These are phyloP conservation scores for Erodium maritimum DNA, from an alignment of 345 rosid genomes.

Conservation along the genomic window DNA sequence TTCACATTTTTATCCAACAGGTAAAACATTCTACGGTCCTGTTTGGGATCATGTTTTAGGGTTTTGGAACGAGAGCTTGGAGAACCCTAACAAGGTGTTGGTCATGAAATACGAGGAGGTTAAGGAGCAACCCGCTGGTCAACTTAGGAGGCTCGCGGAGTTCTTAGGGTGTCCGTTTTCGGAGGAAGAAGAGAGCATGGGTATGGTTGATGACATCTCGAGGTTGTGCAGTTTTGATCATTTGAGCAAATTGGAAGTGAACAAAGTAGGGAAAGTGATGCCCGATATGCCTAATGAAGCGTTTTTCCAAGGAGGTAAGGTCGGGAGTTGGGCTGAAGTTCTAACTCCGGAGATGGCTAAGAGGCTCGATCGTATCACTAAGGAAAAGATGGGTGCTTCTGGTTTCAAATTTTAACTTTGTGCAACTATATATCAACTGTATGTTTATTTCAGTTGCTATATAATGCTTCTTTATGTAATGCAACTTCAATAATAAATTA, in stretches of 20 bases:
- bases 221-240: constrained; percentile 29
- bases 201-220: constrained; percentile 10
- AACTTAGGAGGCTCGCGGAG: constrained; percentile 20
- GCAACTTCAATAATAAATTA: no score
- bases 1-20: no score
- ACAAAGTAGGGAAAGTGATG: constrained; percentile 15
- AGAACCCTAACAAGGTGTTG: constrained; percentile 16
- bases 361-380: constrained; percentile 4
- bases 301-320: constrained; percentile 20
- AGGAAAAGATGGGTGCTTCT: constrained; percentile 5
- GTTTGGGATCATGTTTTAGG: constrained; percentile 26
- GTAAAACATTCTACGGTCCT: no score
- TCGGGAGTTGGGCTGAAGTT: constrained; percentile 8
- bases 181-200: constrained; percentile 10
- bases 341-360: constrained; percentile 10
- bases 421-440: no score
- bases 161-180: constrained; percentile 26
- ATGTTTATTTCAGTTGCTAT: no score
- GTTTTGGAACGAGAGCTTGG: constrained; percentile 23
- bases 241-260: constrained; percentile 17
- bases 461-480: no score
- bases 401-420: constrained; percentile 6
- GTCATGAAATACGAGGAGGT: constrained; percentile 30
- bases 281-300: constrained; percentile 10
- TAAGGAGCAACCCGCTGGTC: no score